phyloP scores from a whole-genome alignment of 1,284 basidiomycete genomes.

The Puccinia triticina region DNA sequence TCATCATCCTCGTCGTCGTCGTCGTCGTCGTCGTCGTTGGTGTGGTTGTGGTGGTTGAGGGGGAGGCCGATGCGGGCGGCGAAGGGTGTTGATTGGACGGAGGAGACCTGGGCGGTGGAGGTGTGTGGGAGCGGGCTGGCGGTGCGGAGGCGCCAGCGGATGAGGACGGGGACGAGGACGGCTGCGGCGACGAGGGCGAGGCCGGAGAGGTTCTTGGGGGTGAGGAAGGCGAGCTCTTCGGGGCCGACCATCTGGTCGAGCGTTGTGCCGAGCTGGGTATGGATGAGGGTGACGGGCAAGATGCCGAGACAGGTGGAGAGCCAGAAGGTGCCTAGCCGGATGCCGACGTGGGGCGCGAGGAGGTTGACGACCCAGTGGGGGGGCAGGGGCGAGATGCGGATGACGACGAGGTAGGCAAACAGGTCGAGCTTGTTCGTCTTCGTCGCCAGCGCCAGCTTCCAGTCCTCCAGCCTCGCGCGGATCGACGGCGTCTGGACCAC shows the following conservation, averaged over 20 bases:
- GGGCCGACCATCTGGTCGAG: conserved; percentile 64
- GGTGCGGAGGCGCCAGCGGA: conserved; percentile 35
- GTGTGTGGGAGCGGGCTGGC: neutral
- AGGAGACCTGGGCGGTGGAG: neutral
- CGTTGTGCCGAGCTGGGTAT: conserved; percentile 85
- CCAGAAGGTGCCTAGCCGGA: conserved; percentile 84
- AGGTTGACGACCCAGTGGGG: conserved; percentile 97
- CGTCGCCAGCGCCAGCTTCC: conserved; percentile 15
- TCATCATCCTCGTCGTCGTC: too few species aligned
- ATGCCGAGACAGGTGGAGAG: conserved; percentile 85
- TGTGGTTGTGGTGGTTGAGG: too few species aligned
- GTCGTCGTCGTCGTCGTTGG: too few species aligned
- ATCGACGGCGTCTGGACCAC: conserved; percentile 68
- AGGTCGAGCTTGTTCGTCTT: conserved; percentile 36
- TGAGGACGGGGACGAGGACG: conserved; percentile 30
- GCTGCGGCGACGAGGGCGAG: conserved; percentile 27
- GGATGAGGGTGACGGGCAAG: conserved; percentile 87
- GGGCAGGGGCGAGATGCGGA: conserved; percentile 81
- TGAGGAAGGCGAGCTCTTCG: conserved; percentile 44
- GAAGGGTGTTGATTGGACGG: neutral
- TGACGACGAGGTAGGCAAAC: conserved; percentile 33
- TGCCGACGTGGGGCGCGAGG: conserved; percentile 88
- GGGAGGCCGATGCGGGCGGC: neutral
- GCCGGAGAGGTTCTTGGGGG: conserved; percentile 30
- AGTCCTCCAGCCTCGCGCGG: conserved; percentile 3